Evolutionary conservation across 169 alveolate species (phyloP), one percentile per base, ranked within the genome.

Genomic region (Toxoplasma gondii): DNA sequence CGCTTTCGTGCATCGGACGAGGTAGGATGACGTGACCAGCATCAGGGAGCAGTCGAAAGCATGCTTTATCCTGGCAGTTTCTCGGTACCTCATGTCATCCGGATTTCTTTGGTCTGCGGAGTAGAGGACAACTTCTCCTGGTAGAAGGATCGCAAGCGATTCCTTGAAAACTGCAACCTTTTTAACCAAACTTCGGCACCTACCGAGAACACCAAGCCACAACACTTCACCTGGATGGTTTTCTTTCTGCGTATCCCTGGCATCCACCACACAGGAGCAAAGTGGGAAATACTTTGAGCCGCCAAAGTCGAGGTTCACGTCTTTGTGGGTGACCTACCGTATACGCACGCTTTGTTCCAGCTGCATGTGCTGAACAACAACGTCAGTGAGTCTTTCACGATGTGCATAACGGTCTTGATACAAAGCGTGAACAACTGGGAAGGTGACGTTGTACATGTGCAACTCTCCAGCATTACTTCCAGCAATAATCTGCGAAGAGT

Each of bases 141-240:
- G 97, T 78, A 98, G 97, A 93, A 97, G 98, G 38, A 98, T 98
- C 10, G 99, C 99, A 22, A 98, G 97, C 91, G 98, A 96, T 88
- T 98, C 99, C 69, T 98, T 98, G 92, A 98, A 98, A 29, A 98
- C 98, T 0, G 99, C 98, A 45, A 98, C 97, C 95, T 98, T 98
- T 96, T 97, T 97, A 69, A 98, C 98, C 88, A 97, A 96, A 91
- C 97, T 99, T 95, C 98, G 96, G 92, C 99, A 98, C 96, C 98
- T 92, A 88, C 80, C 31, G 10, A 92, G n/a, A 49, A 49, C 27
- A 31, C 41, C 27, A 70, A 49, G 58, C 27, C 58, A 49, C 58
- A 49, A 12, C 22, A 9, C 27, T 17, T 17, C 58, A 49, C 58
- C 58, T 9, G 58, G 58, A 49, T 17, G 12, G 58, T 39, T 0